Percentiles rank a stretch among this genome's conserved stretches.
Conservation (phyloP, 495 filamentous ascomycete species). For the Cercophora newfieldiana region DNA sequence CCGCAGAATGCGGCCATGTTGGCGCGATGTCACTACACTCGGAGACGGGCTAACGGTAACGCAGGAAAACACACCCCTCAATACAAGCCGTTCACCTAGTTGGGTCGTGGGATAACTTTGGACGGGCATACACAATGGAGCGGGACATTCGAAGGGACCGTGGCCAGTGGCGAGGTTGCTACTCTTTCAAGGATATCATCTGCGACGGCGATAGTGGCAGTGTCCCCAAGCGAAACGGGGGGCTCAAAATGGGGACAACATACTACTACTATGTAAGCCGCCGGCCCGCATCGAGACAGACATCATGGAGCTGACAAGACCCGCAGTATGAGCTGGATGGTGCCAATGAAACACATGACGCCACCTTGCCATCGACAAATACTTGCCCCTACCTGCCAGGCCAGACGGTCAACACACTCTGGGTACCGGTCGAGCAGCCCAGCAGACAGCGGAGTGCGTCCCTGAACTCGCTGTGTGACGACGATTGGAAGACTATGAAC, state of each 20-base stretch:
- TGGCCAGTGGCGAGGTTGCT: constrained; percentile 81
- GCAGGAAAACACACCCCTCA: constrained; percentile 64
- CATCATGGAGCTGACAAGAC: constrained; percentile 25
- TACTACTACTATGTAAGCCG: constrained; percentile 89
- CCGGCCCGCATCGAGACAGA: constrained; percentile 3
- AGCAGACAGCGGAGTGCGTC: constrained; percentile 53
- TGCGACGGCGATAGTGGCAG: constrained; percentile 68
- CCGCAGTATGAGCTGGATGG: constrained; percentile 76
- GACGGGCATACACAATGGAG: constrained; percentile 72
- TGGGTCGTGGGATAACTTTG: constrained; percentile 94
- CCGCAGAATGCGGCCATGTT: background rate
- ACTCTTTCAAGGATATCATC: constrained; percentile 79
- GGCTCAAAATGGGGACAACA: constrained; percentile 85
- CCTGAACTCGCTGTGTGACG: constrained; percentile 47
- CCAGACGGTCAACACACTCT: constrained; percentile 78
- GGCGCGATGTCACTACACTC: constrained; percentile 3
- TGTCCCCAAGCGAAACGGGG: constrained; percentile 65
- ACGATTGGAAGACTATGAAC: constrained; percentile 70
- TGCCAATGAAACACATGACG: constrained; percentile 70
- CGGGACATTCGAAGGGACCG: constrained; percentile 67
- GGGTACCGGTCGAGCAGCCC: constrained; percentile 70
- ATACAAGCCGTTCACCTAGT: constrained; percentile 73
- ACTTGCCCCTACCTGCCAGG: constrained; percentile 85
- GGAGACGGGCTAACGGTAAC: constrained; percentile 5
- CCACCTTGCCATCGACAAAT: constrained; percentile 67